These are phyloP conservation scores for Poa pratensis DNA, from an alignment of 176 grass and related monocot genomes.

Conservation along the genomic window DNA sequence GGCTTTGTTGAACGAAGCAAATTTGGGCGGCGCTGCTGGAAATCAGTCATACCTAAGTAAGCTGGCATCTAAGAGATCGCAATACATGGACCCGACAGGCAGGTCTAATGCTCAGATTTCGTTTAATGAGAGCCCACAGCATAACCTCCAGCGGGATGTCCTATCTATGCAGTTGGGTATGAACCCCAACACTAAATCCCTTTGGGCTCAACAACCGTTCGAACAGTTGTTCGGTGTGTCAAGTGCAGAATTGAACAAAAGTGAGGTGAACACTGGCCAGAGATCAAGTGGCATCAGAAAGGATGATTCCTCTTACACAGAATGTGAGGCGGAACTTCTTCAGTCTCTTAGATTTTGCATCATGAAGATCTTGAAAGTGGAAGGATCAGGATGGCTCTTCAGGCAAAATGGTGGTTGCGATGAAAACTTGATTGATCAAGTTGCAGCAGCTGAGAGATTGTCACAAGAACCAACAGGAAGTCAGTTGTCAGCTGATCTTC, in stretches of 20 bases:
- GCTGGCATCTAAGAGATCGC: conserved; percentile 68
- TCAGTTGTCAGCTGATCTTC: conserved; percentile 37
- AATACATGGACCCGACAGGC: conserved; percentile 59
- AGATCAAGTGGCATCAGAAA: conserved; percentile 51
- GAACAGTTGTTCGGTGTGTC: conserved; percentile 82
- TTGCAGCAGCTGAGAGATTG: conserved; percentile 70
- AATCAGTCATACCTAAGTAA: conserved; percentile 64
- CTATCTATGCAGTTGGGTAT: conserved; percentile 60
- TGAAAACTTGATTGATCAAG: conserved; percentile 77
- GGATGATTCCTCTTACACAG: conserved; percentile 70
- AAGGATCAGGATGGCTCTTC: conserved; percentile 89
- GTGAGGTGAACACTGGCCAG: conserved; percentile 40
- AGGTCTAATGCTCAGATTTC: conserved; percentile 59
- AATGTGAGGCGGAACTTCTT: conserved; percentile 79
- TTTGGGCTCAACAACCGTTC: conserved; percentile 95
- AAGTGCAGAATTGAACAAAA: conserved; percentile 52
- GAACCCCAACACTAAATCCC: conserved; percentile 67
- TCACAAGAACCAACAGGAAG: conserved; percentile 49
- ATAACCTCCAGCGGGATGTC: conserved; percentile 63
- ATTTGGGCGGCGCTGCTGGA: conserved; percentile 69
- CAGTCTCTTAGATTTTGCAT: conserved; percentile 81
- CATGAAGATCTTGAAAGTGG: conserved; percentile 73
- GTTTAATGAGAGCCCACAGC: conserved; percentile 73
- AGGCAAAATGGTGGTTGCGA: conserved; percentile 80
- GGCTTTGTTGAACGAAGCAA: conserved; percentile 67